Percentiles rank a stretch among this genome's conserved stretches.
These are phyloP conservation scores for Hypoxylon intermedium DNA, from an alignment of 495 filamentous ascomycete species.

Conservation along the genomic window DNA sequence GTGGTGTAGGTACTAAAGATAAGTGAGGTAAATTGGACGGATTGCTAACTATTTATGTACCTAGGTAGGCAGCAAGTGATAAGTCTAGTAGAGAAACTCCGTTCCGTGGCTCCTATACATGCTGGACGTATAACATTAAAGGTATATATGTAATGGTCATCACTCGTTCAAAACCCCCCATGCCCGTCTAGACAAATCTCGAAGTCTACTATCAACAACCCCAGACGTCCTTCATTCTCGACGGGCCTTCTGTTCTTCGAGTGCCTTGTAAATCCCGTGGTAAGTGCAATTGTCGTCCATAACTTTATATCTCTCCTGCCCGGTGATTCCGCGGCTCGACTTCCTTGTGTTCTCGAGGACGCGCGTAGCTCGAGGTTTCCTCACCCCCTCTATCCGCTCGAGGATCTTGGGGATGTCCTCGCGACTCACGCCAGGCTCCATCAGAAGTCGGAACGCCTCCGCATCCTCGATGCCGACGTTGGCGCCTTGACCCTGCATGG, in stretches of 20 bases:
- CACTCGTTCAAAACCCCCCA: constrained; percentile 2
- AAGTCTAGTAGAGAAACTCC: constrained; percentile 15
- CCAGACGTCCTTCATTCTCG: too few species aligned
- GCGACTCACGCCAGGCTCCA: constrained; percentile 20
- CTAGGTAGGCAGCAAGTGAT: constrained; percentile 1
- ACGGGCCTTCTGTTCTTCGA: constrained; percentile 1
- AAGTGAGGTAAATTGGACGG: too few species aligned
- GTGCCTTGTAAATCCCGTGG: constrained; percentile 21
- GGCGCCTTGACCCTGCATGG: constrained; percentile 48
- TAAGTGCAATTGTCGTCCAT: constrained; percentile 33
- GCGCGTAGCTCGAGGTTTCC: constrained; percentile 9
- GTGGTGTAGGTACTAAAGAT: too few species aligned
- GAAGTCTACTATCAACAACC: too few species aligned
- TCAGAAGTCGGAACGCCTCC: constrained; percentile 37
- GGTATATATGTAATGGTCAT: constrained; percentile 2
- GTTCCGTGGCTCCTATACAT: constrained; percentile 14
- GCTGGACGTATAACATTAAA: not conserved
- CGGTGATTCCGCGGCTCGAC: constrained; percentile 13
- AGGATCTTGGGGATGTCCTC: constrained; percentile 27
- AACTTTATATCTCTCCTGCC: constrained; percentile 21
- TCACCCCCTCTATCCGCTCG: constrained; percentile 20
- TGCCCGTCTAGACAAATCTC: not conserved
- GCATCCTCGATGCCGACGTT: constrained; percentile 51
- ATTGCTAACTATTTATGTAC: too few species aligned
- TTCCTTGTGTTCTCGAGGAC: constrained; percentile 27